phyloP scores from a whole-genome alignment of 805 yeast species.

The Hanseniaspora lachancei region DNA sequence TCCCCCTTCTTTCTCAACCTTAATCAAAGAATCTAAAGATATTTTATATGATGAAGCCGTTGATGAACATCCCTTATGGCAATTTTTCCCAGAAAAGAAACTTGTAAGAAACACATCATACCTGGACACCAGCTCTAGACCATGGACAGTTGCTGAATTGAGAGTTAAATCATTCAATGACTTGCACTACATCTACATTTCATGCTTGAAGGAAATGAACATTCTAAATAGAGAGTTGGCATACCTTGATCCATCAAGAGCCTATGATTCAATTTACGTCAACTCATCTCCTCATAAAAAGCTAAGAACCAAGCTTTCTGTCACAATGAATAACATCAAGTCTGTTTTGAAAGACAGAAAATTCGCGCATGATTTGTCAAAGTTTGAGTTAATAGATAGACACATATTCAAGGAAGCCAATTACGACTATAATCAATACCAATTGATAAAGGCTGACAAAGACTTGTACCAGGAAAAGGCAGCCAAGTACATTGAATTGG shows the following conservation, averaged over 20 bases:
- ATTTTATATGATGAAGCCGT: constrained; percentile 32
- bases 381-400: constrained; percentile 2
- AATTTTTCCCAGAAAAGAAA: constrained; percentile 58
- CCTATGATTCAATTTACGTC: constrained; percentile 25
- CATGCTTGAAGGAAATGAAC: constrained; percentile 72
- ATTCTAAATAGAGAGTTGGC: constrained; percentile 61
- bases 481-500: background rate
- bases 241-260: constrained; percentile 32
- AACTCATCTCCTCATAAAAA: constrained; percentile 28
- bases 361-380: constrained; percentile 39
- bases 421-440: background rate
- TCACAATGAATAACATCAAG: constrained; percentile 66
- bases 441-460: background rate
- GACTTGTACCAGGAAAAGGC: background rate
- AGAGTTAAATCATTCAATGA: constrained; percentile 87
- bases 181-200: constrained; percentile 82
- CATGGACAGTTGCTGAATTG: constrained; percentile 81
- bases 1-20: constrained; percentile 63
- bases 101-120: constrained; percentile 49
- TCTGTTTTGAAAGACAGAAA: constrained; percentile 81
- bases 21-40: constrained; percentile 20
- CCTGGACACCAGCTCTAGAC: constrained; percentile 43
- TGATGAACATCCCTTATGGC: constrained; percentile 91
- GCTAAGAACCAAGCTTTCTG: constrained; percentile 35
- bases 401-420: constrained; percentile 2